These are phyloP conservation scores for Arabis hirsuta DNA, from an alignment of 345 rosid genomes.

Conservation along the genomic window DNA sequence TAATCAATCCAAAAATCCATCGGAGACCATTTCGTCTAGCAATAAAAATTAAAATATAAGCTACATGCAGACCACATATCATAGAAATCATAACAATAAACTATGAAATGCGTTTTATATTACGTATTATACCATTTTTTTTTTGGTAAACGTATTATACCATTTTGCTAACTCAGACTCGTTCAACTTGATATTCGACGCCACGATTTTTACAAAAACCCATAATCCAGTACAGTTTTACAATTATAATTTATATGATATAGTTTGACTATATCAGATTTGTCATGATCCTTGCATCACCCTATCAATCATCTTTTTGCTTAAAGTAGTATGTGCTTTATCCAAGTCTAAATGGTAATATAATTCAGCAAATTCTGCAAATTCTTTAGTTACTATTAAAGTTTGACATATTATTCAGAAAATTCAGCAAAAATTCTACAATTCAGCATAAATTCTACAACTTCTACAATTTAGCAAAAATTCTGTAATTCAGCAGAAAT, in stretches of 20 bases:
- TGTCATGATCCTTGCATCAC: slow-evolving; percentile 41
- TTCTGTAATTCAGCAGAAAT: too few species aligned
- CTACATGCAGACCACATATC: slow-evolving; percentile 45
- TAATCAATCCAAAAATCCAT: neutral
- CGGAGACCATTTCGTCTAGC: slow-evolving; percentile 17
- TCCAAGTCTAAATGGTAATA: too few species aligned
- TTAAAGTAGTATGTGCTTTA: slow-evolving; percentile 32
- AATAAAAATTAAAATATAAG: slow-evolving; percentile 22
- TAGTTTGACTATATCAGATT: slow-evolving; percentile 35
- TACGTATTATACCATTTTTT: neutral
- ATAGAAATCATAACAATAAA: slow-evolving; percentile 9
- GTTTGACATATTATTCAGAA: too few species aligned
- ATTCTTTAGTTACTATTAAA: too few species aligned
- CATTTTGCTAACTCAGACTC: slow-evolving; percentile 28
- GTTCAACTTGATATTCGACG: slow-evolving; percentile 42
- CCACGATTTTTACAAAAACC: slow-evolving; percentile 39
- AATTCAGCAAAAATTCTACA: too few species aligned
- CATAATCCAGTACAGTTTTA: slow-evolving; percentile 11
- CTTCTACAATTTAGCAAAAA: too few species aligned
- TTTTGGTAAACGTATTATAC: neutral
- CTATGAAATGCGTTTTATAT: slow-evolving; percentile 20
- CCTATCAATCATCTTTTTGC: slow-evolving; percentile 32
- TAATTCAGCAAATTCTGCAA: too few species aligned
- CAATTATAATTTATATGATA: slow-evolving; percentile 1
- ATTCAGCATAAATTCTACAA: too few species aligned